A percentile compares a stretch with the other conserved stretches of the same genome.
Conservation (phyloP, 495 filamentous ascomycete genomes). For the Thermochaetoides thermophila region DNA sequence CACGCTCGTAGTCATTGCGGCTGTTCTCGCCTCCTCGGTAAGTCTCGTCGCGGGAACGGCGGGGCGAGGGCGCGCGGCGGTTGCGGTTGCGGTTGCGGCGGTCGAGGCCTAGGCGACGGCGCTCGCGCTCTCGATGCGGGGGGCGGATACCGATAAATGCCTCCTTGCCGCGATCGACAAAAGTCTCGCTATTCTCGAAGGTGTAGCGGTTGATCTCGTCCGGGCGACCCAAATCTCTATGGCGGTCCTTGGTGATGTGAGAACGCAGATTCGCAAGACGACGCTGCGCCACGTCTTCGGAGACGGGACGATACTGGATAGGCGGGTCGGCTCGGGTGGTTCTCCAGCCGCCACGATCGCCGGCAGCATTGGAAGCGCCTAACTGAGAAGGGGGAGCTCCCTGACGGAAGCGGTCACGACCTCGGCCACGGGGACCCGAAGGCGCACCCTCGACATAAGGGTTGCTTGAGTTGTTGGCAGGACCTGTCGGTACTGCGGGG, state of each 20-base stretch:
- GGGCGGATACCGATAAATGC: slow-evolving; percentile 42
- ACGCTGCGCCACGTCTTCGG: slow-evolving; percentile 37
- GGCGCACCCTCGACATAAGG: slow-evolving; percentile 28
- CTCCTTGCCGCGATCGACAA: slow-evolving; percentile 68
- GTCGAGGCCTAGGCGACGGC: slow-evolving; percentile 7
- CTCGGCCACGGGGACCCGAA: slow-evolving; percentile 23
- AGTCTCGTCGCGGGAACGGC: background rate
- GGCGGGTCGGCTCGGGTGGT: slow-evolving; percentile 22
- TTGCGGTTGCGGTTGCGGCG: background rate
- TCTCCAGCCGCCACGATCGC: slow-evolving; percentile 1
- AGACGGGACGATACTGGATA: slow-evolving; percentile 33
- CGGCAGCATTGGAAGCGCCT: background rate
- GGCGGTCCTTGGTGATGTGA: slow-evolving; percentile 33
- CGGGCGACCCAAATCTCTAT: slow-evolving; percentile 41
- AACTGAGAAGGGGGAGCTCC: background rate
- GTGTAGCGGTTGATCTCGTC: slow-evolving; percentile 51
- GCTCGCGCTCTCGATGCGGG: slow-evolving; percentile 28
- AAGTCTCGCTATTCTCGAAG: slow-evolving; percentile 54
- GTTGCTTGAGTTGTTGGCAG: slow-evolving; percentile 20
- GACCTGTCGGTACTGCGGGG: slow-evolving; percentile 25
- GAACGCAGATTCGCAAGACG: slow-evolving; percentile 52
- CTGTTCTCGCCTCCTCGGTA: background rate
- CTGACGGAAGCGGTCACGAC: slow-evolving; percentile 7
- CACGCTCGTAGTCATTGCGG: background rate
- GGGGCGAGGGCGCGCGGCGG: slow-evolving; percentile 3